Percentiles rank a stretch among this genome's conserved stretches.
Conservation (phyloP, 768 basidiomycete species). For the Crepidotus variabilis region DNA sequence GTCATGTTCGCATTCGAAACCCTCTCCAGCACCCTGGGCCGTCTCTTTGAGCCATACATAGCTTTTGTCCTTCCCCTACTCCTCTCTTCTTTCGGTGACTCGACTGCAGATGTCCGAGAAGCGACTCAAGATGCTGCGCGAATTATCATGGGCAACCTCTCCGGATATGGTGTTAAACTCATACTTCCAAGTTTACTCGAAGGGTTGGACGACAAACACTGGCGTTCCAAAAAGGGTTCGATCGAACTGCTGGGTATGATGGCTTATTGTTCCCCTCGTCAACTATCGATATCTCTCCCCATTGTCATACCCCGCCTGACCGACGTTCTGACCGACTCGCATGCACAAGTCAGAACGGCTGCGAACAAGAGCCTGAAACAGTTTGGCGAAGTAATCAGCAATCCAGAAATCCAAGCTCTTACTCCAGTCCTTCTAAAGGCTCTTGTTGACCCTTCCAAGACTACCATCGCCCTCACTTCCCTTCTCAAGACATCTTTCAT, state of each 20-base stretch:
- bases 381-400: conserved; percentile 97
- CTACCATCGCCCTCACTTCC: conserved; percentile 76
- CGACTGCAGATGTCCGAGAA: conserved; percentile 83
- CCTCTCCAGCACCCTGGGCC: conserved; percentile 78
- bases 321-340: conserved; percentile 93
- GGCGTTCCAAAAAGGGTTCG: conserved; percentile 96
- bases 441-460: conserved; percentile 92
- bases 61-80: conserved; percentile 79
- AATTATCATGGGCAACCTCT: conserved; percentile 93
- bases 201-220: conserved; percentile 96
- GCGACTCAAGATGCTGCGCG: conserved; percentile 89
- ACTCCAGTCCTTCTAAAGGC: conserved; percentile 91
- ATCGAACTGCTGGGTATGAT: conserved; percentile 97
- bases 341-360: conserved; percentile 89
- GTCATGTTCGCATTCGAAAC: conserved; percentile 96
- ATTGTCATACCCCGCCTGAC: conserved; percentile 97
- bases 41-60: conserved; percentile 92
- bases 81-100: conserved; percentile 83
- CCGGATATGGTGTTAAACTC: conserved; percentile 93
- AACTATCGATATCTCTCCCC: conserved; percentile 91
- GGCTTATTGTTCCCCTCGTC: conserved; percentile 96
- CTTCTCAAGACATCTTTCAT: conserved; percentile 94
- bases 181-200: conserved; percentile 87
- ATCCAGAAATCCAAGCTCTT: conserved; percentile 92
- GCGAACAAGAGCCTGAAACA: conserved; percentile 96